Evolutionary conservation across 495 filamentous ascomycete genomes (phyloP).

Genomic region (Hyaloscypha hepaticicola): DNA sequence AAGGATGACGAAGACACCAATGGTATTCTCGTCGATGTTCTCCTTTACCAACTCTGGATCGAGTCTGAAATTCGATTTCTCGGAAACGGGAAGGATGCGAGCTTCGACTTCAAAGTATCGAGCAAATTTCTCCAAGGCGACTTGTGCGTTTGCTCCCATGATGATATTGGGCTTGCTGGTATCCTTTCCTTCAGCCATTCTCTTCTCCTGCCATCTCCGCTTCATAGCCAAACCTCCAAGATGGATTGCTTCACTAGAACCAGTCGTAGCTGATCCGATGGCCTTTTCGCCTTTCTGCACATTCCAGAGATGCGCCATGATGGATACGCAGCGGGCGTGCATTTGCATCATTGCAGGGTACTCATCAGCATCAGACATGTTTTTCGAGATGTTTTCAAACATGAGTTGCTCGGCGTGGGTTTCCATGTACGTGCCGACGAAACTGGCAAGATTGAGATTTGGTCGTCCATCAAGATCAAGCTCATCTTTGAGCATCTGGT

Average conservation of each 20-base stretch:
- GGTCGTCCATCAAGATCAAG: slow-evolving; percentile 72
- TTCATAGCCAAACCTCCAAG: slow-evolving; percentile 79
- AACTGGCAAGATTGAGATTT: slow-evolving; percentile 69
- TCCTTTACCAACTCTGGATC: slow-evolving; percentile 62
- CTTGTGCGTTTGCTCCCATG: slow-evolving; percentile 77
- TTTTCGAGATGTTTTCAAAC: slow-evolving; percentile 68
- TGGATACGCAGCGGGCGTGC: slow-evolving; percentile 68
- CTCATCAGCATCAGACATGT: slow-evolving; percentile 69
- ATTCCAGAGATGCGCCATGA: slow-evolving; percentile 69
- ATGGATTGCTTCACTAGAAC: slow-evolving; percentile 72
- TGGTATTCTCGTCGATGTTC: slow-evolving; percentile 76
- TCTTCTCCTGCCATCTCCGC: slow-evolving; percentile 69
- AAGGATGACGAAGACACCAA: slow-evolving; percentile 73
- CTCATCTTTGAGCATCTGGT: slow-evolving; percentile 71
- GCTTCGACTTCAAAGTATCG: slow-evolving; percentile 79
- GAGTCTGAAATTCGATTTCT: slow-evolving; percentile 59
- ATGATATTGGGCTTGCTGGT: slow-evolving; percentile 67
- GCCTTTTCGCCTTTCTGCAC: slow-evolving; percentile 64
- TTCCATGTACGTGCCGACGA: slow-evolving; percentile 75
- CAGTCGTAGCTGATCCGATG: slow-evolving; percentile 70
- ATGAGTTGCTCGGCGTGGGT: slow-evolving; percentile 62
- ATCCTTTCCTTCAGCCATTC: slow-evolving; percentile 59
- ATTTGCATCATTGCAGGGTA: slow-evolving; percentile 75
- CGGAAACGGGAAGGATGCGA: slow-evolving; percentile 64
- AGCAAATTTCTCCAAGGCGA: slow-evolving; percentile 72